These are phyloP conservation scores for Suillus americanus DNA, from an alignment of 768 basidiomycete genomes.

Conservation along the genomic window DNA sequence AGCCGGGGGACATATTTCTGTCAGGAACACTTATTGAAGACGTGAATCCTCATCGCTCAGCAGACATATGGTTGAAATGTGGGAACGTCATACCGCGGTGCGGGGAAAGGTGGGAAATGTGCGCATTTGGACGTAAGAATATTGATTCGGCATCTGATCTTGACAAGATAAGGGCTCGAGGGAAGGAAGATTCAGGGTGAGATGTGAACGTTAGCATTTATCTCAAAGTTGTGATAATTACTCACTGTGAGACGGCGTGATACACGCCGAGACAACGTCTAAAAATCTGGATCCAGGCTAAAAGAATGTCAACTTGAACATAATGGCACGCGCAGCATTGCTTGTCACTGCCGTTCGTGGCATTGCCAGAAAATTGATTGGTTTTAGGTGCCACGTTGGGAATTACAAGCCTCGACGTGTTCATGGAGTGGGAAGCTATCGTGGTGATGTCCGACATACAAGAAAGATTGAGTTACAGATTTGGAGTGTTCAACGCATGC, in stretches of 20 bases:
- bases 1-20: conserved; percentile 10
- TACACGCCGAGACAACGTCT: conserved; percentile 4
- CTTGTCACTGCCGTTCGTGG: conserved; percentile 5
- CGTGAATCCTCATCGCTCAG: conserved; percentile 11
- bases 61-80: conserved; percentile 11
- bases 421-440: conserved; percentile 15
- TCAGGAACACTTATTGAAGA: conserved; percentile 7
- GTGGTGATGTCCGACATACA: conserved; percentile 3
- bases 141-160: conserved; percentile 9
- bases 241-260: conserved; percentile 5
- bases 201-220: background rate
- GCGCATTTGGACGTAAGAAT: conserved; percentile 10
- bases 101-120: conserved; percentile 25
- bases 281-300: background rate
- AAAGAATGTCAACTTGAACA: background rate
- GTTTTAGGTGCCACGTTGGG: background rate
- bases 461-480: background rate
- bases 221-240: background rate
- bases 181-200: conserved; percentile 5
- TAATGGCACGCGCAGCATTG: background rate
- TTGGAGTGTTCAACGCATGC: background rate
- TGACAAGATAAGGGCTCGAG: conserved; percentile 7
- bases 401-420: background rate
- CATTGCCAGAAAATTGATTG: background rate
- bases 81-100: conserved; percentile 19